phyloP scores from a whole-genome alignment of 805 yeast species.

The Priceomyces haplophilus region DNA sequence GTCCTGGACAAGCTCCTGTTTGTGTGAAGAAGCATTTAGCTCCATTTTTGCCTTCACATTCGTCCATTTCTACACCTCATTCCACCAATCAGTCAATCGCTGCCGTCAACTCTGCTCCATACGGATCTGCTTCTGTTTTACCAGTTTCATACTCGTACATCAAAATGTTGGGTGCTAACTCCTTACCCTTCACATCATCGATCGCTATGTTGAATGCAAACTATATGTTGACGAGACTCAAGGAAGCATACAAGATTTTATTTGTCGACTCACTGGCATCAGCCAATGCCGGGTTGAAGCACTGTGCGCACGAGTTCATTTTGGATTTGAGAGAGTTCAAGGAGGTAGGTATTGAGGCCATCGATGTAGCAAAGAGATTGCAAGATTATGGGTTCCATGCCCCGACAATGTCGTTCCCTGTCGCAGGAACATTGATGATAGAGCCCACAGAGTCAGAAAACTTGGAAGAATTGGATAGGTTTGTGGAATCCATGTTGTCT shows the following conservation, averaged over 20 bases:
- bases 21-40: slow-evolving; percentile 82
- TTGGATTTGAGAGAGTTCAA: slow-evolving; percentile 86
- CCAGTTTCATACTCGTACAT: slow-evolving; percentile 95
- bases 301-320: slow-evolving; percentile 96
- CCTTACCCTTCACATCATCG: slow-evolving; percentile 81
- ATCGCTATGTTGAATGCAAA: slow-evolving; percentile 94
- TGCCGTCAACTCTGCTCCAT: slow-evolving; percentile 90
- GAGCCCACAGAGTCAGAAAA: slow-evolving; percentile 98
- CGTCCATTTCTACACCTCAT: slow-evolving; percentile 52
- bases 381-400: slow-evolving; percentile 99
- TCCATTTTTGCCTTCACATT: slow-evolving; percentile 81
- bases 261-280: slow-evolving; percentile 53
- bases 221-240: slow-evolving; percentile 83
- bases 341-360: slow-evolving; percentile 80
- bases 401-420: slow-evolving; percentile 98
- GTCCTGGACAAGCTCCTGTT: slow-evolving; percentile 98
- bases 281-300: slow-evolving; percentile 52
- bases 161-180: slow-evolving; percentile 85
- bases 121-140: slow-evolving; percentile 89
- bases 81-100: slow-evolving; percentile 52
- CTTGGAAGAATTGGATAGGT: slow-evolving; percentile 82
- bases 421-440: slow-evolving; percentile 94
- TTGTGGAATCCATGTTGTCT: slow-evolving; percentile 79
- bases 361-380: slow-evolving; percentile 92
- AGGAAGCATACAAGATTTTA: slow-evolving; percentile 68